Conservation (phyloP, 306 rosid species). For the Senna siamea region DNA sequence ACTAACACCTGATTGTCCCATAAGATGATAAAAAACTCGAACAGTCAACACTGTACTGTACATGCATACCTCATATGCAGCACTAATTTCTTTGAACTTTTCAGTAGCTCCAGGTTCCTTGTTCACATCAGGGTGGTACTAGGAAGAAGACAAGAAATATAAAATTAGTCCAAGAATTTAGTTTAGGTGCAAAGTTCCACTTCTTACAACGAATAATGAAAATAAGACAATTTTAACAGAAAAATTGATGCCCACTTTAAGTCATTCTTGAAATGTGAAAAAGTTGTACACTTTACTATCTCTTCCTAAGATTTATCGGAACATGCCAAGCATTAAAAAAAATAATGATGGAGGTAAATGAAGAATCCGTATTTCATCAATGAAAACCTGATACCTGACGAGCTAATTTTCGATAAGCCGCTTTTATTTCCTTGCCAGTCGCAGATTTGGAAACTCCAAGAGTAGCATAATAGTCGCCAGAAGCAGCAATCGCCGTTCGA, state of each 20-base stretch:
- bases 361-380: not conserved
- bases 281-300: not conserved
- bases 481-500: constrained; percentile 60
- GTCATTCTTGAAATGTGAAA: not conserved
- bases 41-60: constrained; percentile 26
- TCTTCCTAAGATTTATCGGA: not conserved
- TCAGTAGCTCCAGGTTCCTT: constrained; percentile 80
- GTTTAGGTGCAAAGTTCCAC: constrained; percentile 4
- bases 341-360: not conserved
- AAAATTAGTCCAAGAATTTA: constrained; percentile 38
- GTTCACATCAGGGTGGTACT: constrained; percentile 82
- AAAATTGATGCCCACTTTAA: not conserved
- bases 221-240: not conserved
- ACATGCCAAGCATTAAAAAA: not conserved
- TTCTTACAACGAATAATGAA: constrained; percentile 11
- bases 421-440: constrained; percentile 76
- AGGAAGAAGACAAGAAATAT: constrained; percentile 15
- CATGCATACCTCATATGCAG: constrained; percentile 87
- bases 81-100: constrained; percentile 82
- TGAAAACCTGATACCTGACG: constrained; percentile 76
- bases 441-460: constrained; percentile 92
- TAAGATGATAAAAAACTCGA: not conserved
- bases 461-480: constrained; percentile 86
- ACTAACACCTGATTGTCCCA: not conserved
- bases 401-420: constrained; percentile 93